These are phyloP conservation scores for Halophytophthora batemanensis DNA, from an alignment of 352 stramenopile genomes.

Conservation along the genomic window DNA sequence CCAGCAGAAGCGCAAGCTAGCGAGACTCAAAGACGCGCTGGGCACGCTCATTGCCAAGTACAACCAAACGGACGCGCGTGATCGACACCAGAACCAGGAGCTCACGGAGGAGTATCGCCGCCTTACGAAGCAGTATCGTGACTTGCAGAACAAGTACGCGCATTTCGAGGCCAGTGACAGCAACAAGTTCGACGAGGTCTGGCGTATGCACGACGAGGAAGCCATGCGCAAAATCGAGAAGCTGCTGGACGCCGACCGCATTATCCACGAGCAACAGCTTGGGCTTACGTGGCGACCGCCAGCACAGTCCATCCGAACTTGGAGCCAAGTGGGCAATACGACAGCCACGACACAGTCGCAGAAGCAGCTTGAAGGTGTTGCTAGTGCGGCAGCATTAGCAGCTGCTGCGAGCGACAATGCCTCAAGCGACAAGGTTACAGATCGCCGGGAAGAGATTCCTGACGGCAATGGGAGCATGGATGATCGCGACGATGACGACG, in stretches of 20 bases:
- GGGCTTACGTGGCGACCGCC: constrained; percentile 76
- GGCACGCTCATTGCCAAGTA: constrained; percentile 89
- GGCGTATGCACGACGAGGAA: constrained; percentile 91
- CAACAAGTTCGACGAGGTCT: constrained; percentile 87
- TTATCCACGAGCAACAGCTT: constrained; percentile 92
- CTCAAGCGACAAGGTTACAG: constrained; percentile 13
- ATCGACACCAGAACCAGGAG: constrained; percentile 89
- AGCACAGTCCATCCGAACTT: constrained; percentile 44
- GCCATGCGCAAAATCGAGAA: constrained; percentile 80
- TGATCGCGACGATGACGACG: constrained; percentile 27
- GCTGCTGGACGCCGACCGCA: constrained; percentile 83
- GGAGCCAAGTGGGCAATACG: constrained; percentile 33
- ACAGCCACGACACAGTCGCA: constrained; percentile 10
- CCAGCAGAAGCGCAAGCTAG: constrained; percentile 93
- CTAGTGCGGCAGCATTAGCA: constrained; percentile 7
- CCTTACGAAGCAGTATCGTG: constrained; percentile 95
- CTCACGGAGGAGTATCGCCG: constrained; percentile 93
- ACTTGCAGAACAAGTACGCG: constrained; percentile 93
- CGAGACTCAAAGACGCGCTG: constrained; percentile 90
- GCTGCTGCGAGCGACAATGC: constrained; percentile 11
- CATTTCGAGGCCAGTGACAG: constrained; percentile 92
- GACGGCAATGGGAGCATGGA: constrained; percentile 11
- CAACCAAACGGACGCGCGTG: constrained; percentile 86
- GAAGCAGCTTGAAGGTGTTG: constrained; percentile 19
- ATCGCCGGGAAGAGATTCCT: constrained; percentile 23